Percentiles rank a stretch among this genome's conserved stretches.
These are phyloP conservation scores for Tulasnella sp. DNA, from an alignment of 768 basidiomycete genomes.

Conservation along the genomic window DNA sequence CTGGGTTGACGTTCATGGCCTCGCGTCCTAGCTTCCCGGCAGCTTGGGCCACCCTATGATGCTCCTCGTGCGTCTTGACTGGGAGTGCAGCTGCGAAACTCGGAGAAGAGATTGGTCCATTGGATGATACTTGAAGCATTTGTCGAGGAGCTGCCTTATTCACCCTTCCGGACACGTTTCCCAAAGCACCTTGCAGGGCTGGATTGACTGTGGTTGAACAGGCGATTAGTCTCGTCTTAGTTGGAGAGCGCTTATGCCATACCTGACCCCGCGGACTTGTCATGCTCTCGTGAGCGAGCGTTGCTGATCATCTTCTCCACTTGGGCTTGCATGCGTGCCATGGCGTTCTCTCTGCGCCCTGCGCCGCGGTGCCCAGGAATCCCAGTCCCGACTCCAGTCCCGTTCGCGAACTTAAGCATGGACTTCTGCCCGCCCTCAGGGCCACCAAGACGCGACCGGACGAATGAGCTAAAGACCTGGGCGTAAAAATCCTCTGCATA, in stretches of 20 bases:
- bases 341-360: conserved; percentile 66
- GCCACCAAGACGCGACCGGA: conserved; percentile 68
- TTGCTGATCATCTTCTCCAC: conserved; percentile 94
- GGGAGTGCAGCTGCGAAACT: conserved; percentile 38
- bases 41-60: conserved; percentile 42
- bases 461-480: conserved; percentile 81
- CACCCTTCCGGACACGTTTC: conserved; percentile 86
- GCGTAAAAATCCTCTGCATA: conserved; percentile 98
- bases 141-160: conserved; percentile 96
- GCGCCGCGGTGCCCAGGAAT: conserved; percentile 51
- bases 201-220: conserved; percentile 43
- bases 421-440: conserved; percentile 56
- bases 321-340: conserved; percentile 88
- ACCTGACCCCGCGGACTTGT: conserved; percentile 43
- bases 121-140: conserved; percentile 75
- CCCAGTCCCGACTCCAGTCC: conserved; percentile 79
- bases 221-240: not conserved
- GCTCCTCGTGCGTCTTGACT: conserved; percentile 33
- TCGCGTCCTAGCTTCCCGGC: conserved; percentile 17
- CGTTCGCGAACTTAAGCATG: conserved; percentile 74
- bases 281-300: conserved; percentile 75
- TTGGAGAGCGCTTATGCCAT: not conserved
- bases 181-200: conserved; percentile 85
- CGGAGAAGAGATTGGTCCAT: conserved; percentile 29
- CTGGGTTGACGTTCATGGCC: conserved; percentile 15